phyloP scores from a whole-genome alignment of 2,329 filamentous ascomycete species.

The Pseudogymnoascus destructans region DNA sequence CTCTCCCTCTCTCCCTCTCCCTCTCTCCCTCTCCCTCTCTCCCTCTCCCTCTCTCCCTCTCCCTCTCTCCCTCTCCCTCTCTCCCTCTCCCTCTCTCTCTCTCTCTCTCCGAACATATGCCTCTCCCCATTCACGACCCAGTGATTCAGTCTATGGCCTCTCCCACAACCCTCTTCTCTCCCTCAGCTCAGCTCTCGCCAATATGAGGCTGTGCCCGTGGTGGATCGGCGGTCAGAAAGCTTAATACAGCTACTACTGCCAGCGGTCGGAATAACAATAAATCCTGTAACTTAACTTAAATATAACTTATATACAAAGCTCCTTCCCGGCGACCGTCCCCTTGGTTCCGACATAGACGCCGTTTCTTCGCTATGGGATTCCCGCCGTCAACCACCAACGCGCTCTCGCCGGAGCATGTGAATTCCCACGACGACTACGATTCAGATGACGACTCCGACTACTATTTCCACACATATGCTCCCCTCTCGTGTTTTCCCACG shows the following conservation, averaged over 20 bases:
- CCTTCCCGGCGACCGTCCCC: neutral
- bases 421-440: neutral
- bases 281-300: too few species aligned
- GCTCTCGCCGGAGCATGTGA: neutral
- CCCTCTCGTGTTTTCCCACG: constrained; percentile 54
- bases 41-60: neutral
- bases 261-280: neutral
- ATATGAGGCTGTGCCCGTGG: neutral
- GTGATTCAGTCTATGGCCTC: constrained; percentile 4
- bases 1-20: neutral
- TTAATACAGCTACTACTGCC: neutral
- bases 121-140: neutral
- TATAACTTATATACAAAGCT: neutral
- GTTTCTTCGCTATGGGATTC: neutral
- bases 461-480: constrained; percentile 47
- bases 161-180: neutral
- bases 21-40: neutral
- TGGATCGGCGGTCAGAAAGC: neutral
- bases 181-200: neutral
- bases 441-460: constrained; percentile 31
- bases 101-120: neutral
- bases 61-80: neutral
- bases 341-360: neutral
- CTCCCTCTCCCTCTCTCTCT: neutral
- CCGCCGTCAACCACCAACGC: neutral